Percentiles rank a stretch among this genome's conserved stretches.
Conservation (phyloP, 345 rosid species). For the Gossypium herbaceum region DNA sequence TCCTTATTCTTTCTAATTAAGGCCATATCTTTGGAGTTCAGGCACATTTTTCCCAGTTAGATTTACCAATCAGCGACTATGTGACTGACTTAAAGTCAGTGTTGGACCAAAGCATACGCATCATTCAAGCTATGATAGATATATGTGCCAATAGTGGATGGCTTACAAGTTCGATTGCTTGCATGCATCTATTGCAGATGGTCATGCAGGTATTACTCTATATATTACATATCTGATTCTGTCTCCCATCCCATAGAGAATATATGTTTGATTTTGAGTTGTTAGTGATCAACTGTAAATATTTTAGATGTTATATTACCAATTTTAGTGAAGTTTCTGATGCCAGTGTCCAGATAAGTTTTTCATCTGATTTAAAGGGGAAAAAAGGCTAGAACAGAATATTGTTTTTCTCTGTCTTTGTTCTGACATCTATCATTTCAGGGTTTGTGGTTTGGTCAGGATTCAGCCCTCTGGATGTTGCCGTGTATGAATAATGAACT, state of each 20-base stretch:
- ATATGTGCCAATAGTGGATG: conserved; percentile 98
- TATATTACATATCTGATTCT: neutral
- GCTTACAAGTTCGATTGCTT: conserved; percentile 83
- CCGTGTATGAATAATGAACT: conserved; percentile 83
- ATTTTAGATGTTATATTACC: neutral
- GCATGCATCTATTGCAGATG: conserved; percentile 99
- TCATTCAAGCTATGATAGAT: conserved; percentile 98
- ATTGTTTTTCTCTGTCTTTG: neutral
- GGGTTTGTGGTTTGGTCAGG: conserved; percentile 89
- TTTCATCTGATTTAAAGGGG: neutral
- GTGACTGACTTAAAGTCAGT: conserved; percentile 92
- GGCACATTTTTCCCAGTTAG: conserved; percentile 90
- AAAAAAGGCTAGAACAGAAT: neutral
- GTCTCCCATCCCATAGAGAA: neutral
- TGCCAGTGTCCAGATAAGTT: neutral
- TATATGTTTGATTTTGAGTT: neutral
- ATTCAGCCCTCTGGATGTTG: conserved; percentile 79
- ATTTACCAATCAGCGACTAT: conserved; percentile 89
- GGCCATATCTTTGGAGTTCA: conserved; percentile 27
- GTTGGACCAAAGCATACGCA: conserved; percentile 94
- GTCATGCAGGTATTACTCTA: conserved; percentile 78
- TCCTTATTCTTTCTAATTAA: neutral
- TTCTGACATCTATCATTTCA: conserved; percentile 18
- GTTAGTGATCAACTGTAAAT: neutral
- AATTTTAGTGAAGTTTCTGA: neutral